phyloP scores from a whole-genome alignment of 2,329 filamentous ascomycete species.

The Fusarium sp. region DNA sequence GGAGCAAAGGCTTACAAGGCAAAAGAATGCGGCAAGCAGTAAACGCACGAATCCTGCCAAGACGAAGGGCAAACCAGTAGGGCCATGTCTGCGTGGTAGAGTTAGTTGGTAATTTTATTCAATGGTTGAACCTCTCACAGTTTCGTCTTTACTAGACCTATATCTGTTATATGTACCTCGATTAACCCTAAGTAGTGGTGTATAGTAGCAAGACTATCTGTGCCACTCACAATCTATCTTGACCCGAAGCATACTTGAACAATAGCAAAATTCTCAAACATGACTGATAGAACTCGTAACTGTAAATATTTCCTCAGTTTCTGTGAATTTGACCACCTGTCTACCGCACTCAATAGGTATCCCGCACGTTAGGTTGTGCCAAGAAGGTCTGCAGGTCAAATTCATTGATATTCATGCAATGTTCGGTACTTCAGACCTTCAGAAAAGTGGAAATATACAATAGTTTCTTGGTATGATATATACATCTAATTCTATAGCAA shows the following conservation, averaged over 20 bases:
- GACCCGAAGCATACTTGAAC: no score
- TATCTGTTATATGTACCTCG: no score
- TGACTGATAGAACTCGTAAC: conserved; percentile 9
- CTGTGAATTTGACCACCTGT: background rate
- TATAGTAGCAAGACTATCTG: no score
- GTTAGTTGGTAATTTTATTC: no score
- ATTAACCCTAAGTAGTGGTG: no score
- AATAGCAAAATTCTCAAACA: no score
- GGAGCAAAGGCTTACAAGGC: background rate
- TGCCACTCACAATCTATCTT: no score
- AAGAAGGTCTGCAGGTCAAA: conserved; percentile 6
- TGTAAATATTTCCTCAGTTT: no score
- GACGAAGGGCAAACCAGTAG: background rate
- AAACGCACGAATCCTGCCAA: background rate
- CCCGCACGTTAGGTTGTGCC: background rate
- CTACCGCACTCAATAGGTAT: background rate
- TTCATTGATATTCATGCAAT: background rate
- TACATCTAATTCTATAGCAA: background rate
- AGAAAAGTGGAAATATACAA: no score
- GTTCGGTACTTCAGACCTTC: no score
- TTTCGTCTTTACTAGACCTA: no score
- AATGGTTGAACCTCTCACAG: no score
- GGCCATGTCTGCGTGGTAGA: background rate
- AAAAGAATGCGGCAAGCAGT: background rate
- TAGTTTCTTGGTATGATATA: background rate